These are phyloP conservation scores for Xerocomus amazonicus DNA, from an alignment of 1,284 basidiomycete genomes.

Conservation along the genomic window DNA sequence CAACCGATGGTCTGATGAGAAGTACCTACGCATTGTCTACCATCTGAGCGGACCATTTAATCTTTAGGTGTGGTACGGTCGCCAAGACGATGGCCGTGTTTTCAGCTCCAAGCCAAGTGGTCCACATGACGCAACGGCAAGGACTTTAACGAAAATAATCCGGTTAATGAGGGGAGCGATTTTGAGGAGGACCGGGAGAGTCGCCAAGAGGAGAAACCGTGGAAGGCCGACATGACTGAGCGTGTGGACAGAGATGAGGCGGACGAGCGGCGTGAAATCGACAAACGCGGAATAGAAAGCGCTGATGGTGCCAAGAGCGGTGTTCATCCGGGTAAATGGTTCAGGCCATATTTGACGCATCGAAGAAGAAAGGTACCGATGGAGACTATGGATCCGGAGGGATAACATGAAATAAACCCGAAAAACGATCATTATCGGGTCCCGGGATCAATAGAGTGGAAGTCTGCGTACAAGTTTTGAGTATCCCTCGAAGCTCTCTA, in stretches of 20 bases:
- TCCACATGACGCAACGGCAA: conserved; percentile 15
- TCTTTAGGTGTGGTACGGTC: too few species aligned
- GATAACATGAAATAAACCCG: too few species aligned
- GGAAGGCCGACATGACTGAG: conserved; percentile 11
- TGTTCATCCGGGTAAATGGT: conserved; percentile 11
- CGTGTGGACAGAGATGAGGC: conserved; percentile 30
- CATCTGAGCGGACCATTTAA: too few species aligned
- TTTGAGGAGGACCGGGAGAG: conserved; percentile 28
- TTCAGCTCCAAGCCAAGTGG: conserved; percentile 12
- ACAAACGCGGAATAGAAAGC: conserved; percentile 32
- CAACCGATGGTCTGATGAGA: too few species aligned
- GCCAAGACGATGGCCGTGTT: too few species aligned
- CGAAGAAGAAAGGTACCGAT: conserved; percentile 9
- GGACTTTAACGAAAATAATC: conserved; percentile 21
- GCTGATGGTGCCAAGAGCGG: conserved; percentile 30
- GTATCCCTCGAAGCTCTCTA: too few species aligned
- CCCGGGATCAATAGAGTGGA: too few species aligned
- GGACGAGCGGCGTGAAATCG: conserved; percentile 30
- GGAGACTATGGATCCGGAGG: too few species aligned
- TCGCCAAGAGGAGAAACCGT: conserved; percentile 15
- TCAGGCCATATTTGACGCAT: background rate
- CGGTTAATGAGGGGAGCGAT: conserved; percentile 23
- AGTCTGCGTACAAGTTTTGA: too few species aligned
- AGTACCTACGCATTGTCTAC: too few species aligned
- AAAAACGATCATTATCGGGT: too few species aligned